phyloP scores from a whole-genome alignment of 176 grass and related monocot genomes.

The Musa schizocarpa region DNA sequence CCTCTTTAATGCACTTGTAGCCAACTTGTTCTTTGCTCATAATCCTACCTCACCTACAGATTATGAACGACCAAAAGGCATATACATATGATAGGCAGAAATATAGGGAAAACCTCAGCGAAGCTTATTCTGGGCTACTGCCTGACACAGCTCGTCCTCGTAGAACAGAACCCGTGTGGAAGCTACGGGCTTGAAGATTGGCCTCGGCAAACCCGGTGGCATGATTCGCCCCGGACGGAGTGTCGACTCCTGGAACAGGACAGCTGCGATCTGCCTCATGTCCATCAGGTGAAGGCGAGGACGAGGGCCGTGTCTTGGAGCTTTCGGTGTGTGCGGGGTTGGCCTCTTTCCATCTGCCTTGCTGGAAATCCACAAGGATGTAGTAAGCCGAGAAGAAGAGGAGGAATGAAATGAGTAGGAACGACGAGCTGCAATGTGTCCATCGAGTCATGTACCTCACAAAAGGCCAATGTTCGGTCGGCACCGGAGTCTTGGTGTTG shows the following conservation, averaged over 20 bases:
- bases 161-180: constrained; percentile 57
- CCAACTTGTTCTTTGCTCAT: not conserved
- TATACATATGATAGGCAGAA: not conserved
- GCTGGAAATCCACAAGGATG: constrained; percentile 17
- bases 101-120: constrained; percentile 34
- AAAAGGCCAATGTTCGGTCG: constrained; percentile 83
- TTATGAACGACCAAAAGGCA: not conserved
- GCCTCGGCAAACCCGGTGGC: constrained; percentile 69
- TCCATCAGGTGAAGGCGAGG: constrained; percentile 45
- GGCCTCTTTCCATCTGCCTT: constrained; percentile 49
- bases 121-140: constrained; percentile 94
- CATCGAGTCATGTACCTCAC: constrained; percentile 28
- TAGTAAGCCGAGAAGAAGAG: constrained; percentile 7
- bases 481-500: constrained; percentile 63
- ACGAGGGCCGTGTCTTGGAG: constrained; percentile 42
- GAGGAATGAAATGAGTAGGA: not conserved
- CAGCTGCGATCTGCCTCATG: constrained; percentile 66
- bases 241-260: constrained; percentile 67
- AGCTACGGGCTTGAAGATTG: constrained; percentile 49
- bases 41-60: not conserved
- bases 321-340: constrained; percentile 61
- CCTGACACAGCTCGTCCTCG: constrained; percentile 89
- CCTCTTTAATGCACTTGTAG: not conserved
- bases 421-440: not conserved
- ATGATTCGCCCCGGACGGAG: constrained; percentile 33